Evolutionary conservation across 306 rosid species (phyloP).

Genomic region (Hylodesmum podocarpum): DNA sequence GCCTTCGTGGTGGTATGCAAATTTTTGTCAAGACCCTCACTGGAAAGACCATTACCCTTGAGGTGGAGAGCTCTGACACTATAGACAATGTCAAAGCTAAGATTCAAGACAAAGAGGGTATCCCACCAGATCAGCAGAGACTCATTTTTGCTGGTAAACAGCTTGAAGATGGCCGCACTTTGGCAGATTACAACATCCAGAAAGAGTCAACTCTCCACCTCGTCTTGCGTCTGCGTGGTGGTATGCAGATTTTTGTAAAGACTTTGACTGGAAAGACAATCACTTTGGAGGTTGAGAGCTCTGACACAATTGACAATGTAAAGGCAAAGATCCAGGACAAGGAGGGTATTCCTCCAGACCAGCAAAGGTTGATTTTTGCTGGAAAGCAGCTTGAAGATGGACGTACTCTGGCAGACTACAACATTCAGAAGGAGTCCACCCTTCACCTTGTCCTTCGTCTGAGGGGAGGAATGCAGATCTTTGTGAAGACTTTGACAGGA

Average conservation of each 20-base stretch:
- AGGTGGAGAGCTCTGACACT: conserved; percentile 29
- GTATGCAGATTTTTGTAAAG: neutral
- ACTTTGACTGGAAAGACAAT: neutral
- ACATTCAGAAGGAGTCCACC: neutral
- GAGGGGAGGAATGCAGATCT: neutral
- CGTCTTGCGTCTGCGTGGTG: neutral
- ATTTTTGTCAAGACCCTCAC: conserved; percentile 24
- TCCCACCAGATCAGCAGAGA: conserved; percentile 31
- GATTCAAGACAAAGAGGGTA: conserved; percentile 33
- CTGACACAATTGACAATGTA: neutral
- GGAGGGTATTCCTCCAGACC: neutral
- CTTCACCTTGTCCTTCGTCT: neutral
- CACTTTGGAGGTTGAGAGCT: neutral
- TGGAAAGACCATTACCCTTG: conserved; percentile 26
- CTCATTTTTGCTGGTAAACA: conserved; percentile 25
- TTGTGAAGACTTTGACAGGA: neutral
- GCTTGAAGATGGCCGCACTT: neutral
- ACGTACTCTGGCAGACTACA: neutral
- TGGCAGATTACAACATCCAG: neutral
- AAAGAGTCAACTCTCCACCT: neutral
- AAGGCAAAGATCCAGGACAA: neutral
- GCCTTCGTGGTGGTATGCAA: conserved; percentile 34
- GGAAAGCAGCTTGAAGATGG: neutral
- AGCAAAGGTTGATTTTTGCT: neutral
- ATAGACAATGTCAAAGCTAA: conserved; percentile 24